A percentile compares a stretch with the other conserved stretches of the same genome.
These are phyloP conservation scores for Drechslerella coelobrocha DNA, from an alignment of 2,329 filamentous ascomycete genomes.

Conservation along the genomic window DNA sequence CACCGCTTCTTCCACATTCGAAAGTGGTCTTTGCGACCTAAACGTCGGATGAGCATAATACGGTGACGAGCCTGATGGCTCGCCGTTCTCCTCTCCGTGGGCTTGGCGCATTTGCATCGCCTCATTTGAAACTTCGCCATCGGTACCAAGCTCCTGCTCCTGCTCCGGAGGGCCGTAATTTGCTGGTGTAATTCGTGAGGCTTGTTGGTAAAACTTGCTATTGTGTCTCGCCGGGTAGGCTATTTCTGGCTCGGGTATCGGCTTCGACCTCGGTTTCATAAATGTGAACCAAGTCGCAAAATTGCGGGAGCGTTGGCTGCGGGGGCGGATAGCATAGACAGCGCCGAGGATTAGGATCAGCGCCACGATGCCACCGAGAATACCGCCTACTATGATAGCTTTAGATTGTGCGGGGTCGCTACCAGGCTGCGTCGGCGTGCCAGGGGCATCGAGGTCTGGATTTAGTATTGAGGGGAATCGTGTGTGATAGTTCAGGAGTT, in stretches of 20 bases:
- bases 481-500: slow-evolving; percentile 10
- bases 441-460: slow-evolving; percentile 15
- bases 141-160: neutral
- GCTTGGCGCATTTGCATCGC: neutral
- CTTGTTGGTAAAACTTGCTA: slow-evolving; percentile 26
- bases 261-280: slow-evolving; percentile 6
- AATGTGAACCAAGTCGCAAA: slow-evolving; percentile 42
- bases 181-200: slow-evolving; percentile 19
- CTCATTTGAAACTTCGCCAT: neutral
- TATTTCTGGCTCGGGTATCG: slow-evolving; percentile 29
- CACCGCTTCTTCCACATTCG: slow-evolving; percentile 28
- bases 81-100: neutral
- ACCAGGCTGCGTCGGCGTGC: slow-evolving; percentile 27
- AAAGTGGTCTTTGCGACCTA: slow-evolving; percentile 18
- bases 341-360: slow-evolving; percentile 32
- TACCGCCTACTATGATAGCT: slow-evolving; percentile 33
- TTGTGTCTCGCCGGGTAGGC: slow-evolving; percentile 30
- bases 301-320: slow-evolving; percentile 35
- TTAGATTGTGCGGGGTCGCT: slow-evolving; percentile 32
- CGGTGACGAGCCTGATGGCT: neutral
- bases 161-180: slow-evolving; percentile 21
- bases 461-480: slow-evolving; percentile 14
- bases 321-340: slow-evolving; percentile 39
- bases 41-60: slow-evolving; percentile 33
- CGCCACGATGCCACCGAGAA: slow-evolving; percentile 33